A percentile compares a stretch with the other conserved stretches of the same genome.
Conservation (phyloP, 768 basidiomycete genomes). For the Lactifluus piperatus region DNA sequence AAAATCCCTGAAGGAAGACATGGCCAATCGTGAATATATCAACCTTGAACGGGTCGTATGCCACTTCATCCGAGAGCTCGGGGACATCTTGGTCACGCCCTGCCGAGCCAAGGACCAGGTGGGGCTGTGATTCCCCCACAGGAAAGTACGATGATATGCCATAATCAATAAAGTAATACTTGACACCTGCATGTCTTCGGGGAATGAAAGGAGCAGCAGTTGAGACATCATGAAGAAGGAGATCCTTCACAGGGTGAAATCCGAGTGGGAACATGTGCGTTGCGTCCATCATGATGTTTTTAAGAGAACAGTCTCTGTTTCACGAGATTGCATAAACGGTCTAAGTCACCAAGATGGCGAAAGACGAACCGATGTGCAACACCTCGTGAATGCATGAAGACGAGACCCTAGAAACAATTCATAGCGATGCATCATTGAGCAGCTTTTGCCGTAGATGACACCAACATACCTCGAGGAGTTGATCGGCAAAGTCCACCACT, state of each 20-base stretch:
- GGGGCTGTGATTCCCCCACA: background rate
- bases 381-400: constrained; percentile 14
- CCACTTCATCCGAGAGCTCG: background rate
- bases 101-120: background rate
- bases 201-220: background rate
- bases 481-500: constrained; percentile 14
- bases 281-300: constrained; percentile 14
- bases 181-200: background rate
- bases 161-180: constrained; percentile 15
- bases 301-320: background rate
- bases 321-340: background rate
- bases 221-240: background rate
- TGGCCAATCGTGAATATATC: constrained; percentile 16
- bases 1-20: background rate
- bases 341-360: background rate
- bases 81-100: constrained; percentile 15
- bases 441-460: background rate
- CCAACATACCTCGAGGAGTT: constrained; percentile 7
- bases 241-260: constrained; percentile 3
- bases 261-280: constrained; percentile 8
- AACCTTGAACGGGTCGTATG: constrained; percentile 20
- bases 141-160: constrained; percentile 10
- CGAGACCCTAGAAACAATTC: constrained; percentile 7
- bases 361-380: constrained; percentile 12
- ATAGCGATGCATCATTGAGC: background rate